These are phyloP conservation scores for Verticillium klebahnii DNA, from an alignment of 2,329 filamentous ascomycete genomes.

Conservation along the genomic window DNA sequence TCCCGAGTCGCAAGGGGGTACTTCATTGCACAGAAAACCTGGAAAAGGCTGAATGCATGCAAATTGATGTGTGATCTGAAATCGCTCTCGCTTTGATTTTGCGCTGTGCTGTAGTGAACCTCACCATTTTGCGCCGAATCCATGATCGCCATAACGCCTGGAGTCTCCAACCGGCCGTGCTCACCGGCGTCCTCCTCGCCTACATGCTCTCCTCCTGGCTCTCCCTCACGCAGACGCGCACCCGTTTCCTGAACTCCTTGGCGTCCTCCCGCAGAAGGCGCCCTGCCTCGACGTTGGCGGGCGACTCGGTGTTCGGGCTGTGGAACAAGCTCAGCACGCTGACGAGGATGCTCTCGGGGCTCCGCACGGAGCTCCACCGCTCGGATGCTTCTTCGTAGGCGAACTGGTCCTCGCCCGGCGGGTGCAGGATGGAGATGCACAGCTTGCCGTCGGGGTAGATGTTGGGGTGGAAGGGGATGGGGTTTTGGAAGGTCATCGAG, in stretches of 20 bases:
- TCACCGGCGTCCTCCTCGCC: not conserved
- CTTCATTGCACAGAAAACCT: no score
- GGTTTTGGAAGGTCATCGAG: constrained; percentile 78
- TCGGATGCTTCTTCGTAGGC: constrained; percentile 89
- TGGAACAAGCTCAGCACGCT: constrained; percentile 90
- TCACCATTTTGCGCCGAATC: not conserved
- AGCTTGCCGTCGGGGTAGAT: constrained; percentile 84
- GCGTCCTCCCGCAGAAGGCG: constrained; percentile 78
- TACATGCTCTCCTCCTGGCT: constrained; percentile 38
- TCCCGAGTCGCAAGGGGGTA: no score
- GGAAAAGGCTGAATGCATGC: no score
- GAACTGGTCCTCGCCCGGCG: constrained; percentile 88
- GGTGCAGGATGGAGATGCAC: constrained; percentile 96
- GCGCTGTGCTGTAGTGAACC: not conserved
- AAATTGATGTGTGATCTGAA: not conserved
- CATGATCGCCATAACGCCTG: not conserved
- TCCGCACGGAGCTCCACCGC: constrained; percentile 93
- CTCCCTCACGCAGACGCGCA: constrained; percentile 73
- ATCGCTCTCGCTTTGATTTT: not conserved
- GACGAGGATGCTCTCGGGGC: constrained; percentile 87
- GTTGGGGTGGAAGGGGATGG: constrained; percentile 89
- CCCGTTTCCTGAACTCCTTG: constrained; percentile 73
- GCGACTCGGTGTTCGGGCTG: constrained; percentile 90
- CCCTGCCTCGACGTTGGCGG: constrained; percentile 92
- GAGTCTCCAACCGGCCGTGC: not conserved